Conservation (phyloP, 306 rosid genomes). For the Mucuna pruriens region DNA sequence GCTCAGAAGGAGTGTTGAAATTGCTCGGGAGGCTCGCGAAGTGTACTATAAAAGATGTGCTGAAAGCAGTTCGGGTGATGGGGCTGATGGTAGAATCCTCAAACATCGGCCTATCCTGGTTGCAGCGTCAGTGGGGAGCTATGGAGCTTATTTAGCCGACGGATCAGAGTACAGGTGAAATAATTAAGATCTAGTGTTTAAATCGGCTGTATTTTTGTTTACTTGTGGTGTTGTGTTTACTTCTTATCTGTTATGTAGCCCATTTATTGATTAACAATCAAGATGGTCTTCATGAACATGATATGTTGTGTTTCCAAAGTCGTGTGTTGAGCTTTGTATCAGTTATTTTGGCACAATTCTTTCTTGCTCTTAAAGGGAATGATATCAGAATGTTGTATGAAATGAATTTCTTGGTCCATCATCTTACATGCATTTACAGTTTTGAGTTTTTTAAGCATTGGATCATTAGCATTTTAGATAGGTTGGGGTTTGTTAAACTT, state of each 20-base stretch:
- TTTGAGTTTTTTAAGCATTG: not conserved
- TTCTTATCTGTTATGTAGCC: constrained; percentile 20
- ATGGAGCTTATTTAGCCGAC: constrained; percentile 70
- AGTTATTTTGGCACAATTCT: constrained; percentile 13
- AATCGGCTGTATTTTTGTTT: constrained; percentile 17
- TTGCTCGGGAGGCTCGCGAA: constrained; percentile 57
- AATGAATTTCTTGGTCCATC: constrained; percentile 3
- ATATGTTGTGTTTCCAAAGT: not conserved
- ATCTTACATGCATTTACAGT: not conserved
- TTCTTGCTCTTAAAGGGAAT: not conserved
- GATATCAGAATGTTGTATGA: constrained; percentile 4
- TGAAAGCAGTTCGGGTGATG: constrained; percentile 29
- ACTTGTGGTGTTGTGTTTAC: constrained; percentile 3
- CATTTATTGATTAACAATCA: not conserved
- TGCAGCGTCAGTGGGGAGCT: constrained; percentile 66
- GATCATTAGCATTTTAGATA: not conserved
- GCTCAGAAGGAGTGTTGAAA: constrained; percentile 59
- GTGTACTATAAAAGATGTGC: constrained; percentile 50
- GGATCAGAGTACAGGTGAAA: constrained; percentile 71
- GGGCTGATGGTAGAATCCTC: constrained; percentile 41
- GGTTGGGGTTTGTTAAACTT: constrained; percentile 13
- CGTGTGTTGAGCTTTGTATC: not conserved
- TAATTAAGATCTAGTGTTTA: constrained; percentile 12
- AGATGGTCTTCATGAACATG: constrained; percentile 6
- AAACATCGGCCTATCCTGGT: constrained; percentile 49